Evolutionary conservation across 1,139 yeast species (phyloP).

Genomic region (Yamadazyma oceani): DNA sequence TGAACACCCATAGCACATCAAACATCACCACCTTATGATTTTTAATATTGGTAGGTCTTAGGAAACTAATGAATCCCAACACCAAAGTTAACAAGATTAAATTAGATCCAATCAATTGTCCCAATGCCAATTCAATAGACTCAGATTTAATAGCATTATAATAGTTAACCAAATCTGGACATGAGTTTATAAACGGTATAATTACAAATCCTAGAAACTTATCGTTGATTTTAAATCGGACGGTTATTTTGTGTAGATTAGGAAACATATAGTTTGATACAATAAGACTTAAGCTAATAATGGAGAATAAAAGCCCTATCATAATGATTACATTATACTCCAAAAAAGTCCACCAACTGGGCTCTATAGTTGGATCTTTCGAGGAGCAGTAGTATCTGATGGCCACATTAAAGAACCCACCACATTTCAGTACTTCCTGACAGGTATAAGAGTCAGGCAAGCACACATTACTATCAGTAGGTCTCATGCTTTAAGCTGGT

Average conservation of each 20-base stretch:
- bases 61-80: conserved; percentile 34
- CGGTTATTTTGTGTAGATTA: conserved; percentile 31
- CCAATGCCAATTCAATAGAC: conserved; percentile 38
- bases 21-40: conserved; percentile 23
- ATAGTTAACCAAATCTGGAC: conserved; percentile 42
- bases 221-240: conserved; percentile 26
- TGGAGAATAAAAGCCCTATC: conserved; percentile 6
- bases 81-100: conserved; percentile 38
- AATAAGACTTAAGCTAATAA: conserved; percentile 27
- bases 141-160: conserved; percentile 31
- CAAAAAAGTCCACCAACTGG: background rate
- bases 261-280: conserved; percentile 38
- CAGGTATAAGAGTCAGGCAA: conserved; percentile 11
- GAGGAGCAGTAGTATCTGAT: conserved; percentile 12
- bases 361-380: background rate
- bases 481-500: background rate
- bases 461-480: conserved; percentile 3
- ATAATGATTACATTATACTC: conserved; percentile 11
- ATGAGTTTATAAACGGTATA: conserved; percentile 41
- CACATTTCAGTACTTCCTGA: conserved; percentile 10
- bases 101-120: conserved; percentile 43
- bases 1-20: conserved; percentile 35
- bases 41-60: conserved; percentile 24
- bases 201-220: conserved; percentile 36
- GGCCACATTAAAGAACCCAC: conserved; percentile 12